Evolutionary conservation across 2,329 filamentous ascomycete species (phyloP).

Genomic region (Penicillium freii): DNA sequence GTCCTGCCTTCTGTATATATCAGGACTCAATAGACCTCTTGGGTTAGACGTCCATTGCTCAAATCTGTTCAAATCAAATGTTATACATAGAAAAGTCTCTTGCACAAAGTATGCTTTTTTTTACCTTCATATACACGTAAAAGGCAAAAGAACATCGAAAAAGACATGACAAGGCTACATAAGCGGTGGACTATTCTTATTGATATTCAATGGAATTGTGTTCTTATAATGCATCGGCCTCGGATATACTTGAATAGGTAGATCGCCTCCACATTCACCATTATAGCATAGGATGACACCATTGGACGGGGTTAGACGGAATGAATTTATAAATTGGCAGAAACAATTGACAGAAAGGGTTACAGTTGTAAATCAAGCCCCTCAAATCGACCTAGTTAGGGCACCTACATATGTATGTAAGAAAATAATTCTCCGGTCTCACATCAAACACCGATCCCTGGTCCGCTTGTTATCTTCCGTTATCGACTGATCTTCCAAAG

Average conservation of each 20-base stretch:
- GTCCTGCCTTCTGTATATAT: slow-evolving; percentile 8
- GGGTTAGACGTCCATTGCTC: too few species aligned
- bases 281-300: slow-evolving; percentile 16
- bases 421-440: neutral
- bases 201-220: too few species aligned
- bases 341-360: neutral
- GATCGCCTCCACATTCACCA: slow-evolving; percentile 14
- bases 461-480: slow-evolving; percentile 19
- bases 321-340: neutral
- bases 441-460: neutral
- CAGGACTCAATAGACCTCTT: slow-evolving; percentile 14
- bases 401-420: neutral
- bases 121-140: rapidly evolving
- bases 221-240: neutral
- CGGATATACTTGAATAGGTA: slow-evolving; percentile 9
- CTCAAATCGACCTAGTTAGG: neutral
- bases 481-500: slow-evolving; percentile 17
- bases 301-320: neutral
- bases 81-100: too few species aligned
- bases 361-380: neutral
- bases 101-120: too few species aligned
- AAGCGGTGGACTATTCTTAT: too few species aligned
- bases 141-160: too few species aligned
- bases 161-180: too few species aligned
- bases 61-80: too few species aligned